phyloP scores from a whole-genome alignment of 2,329 filamentous ascomycete genomes.

The Aspergillus novofumigatus region DNA sequence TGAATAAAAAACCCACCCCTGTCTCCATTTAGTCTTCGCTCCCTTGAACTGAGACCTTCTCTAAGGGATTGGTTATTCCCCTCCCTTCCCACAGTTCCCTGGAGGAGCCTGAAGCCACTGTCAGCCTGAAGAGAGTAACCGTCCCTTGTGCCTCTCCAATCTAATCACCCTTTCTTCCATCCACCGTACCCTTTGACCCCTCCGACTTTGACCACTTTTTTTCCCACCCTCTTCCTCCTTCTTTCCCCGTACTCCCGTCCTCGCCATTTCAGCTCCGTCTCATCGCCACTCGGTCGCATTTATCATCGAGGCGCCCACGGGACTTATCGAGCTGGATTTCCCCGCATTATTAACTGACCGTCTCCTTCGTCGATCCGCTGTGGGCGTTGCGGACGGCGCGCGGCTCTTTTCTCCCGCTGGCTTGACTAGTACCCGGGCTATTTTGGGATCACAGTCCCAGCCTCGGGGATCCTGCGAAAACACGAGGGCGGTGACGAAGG shows the following conservation, averaged over 20 bases:
- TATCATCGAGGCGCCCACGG: background rate
- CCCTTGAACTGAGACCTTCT: background rate
- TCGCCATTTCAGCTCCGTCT: background rate
- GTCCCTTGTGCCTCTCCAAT: background rate
- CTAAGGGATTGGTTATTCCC: background rate
- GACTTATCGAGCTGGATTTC: background rate
- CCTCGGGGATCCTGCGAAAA: slow-evolving; percentile 27
- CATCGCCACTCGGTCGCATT: slow-evolving; percentile 5
- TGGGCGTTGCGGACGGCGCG: slow-evolving; percentile 10
- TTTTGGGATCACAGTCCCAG: slow-evolving; percentile 26
- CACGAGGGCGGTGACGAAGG: slow-evolving; percentile 31
- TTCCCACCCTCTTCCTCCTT: slow-evolving; percentile 1
- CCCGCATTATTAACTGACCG: background rate
- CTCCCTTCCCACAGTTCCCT: background rate
- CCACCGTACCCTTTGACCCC: slow-evolving; percentile 1
- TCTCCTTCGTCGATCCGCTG: background rate
- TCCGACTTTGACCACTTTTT: slow-evolving; percentile 7
- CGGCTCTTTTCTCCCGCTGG: slow-evolving; percentile 16
- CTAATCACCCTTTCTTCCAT: slow-evolving; percentile 1
- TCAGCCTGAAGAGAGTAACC: background rate
- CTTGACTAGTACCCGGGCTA: slow-evolving; percentile 22
- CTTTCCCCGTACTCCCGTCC: slow-evolving; percentile 2
- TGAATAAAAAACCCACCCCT: background rate
- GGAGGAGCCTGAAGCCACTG: background rate
- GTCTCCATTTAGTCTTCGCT: background rate